These are phyloP conservation scores for Coniosporium apollinis DNA, from an alignment of 495 filamentous ascomycete genomes.

Conservation along the genomic window DNA sequence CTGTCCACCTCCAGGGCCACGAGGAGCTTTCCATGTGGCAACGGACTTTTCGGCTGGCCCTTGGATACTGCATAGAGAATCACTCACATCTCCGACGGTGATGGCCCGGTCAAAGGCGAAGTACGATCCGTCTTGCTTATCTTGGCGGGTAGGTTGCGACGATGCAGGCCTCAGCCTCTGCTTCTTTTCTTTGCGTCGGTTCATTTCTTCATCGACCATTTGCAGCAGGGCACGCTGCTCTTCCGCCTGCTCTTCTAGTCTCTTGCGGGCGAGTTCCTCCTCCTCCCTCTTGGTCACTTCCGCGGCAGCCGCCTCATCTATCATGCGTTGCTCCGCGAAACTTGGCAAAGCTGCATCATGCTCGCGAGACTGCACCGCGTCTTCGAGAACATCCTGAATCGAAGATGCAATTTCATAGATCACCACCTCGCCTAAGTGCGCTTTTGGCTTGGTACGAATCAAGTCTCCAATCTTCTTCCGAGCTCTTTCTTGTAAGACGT, in stretches of 20 bases:
- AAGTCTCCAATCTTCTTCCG: conserved; percentile 52
- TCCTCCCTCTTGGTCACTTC: conserved; percentile 29
- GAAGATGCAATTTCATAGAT: conserved; percentile 70
- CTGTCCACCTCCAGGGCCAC: too few species aligned
- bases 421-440: conserved; percentile 69
- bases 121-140: too few species aligned
- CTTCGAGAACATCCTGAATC: conserved; percentile 76
- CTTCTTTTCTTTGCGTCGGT: conserved; percentile 34
- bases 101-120: too few species aligned
- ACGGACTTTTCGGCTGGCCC: too few species aligned
- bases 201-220: conserved; percentile 62
- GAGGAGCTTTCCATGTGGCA: too few species aligned
- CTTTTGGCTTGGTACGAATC: conserved; percentile 49
- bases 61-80: too few species aligned
- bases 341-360: conserved; percentile 62
- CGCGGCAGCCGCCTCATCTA: conserved; percentile 40
- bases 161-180: too few species aligned
- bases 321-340: conserved; percentile 74
- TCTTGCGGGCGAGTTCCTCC: conserved; percentile 5
- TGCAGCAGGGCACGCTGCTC: conserved; percentile 60
- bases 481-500: conserved; percentile 43
- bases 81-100: too few species aligned
- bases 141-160: too few species aligned
- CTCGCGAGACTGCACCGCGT: conserved; percentile 58
- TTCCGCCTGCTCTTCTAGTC: conserved; percentile 37